phyloP scores from a whole-genome alignment of 257 asterid genomes.

The Linaria vulgaris region DNA sequence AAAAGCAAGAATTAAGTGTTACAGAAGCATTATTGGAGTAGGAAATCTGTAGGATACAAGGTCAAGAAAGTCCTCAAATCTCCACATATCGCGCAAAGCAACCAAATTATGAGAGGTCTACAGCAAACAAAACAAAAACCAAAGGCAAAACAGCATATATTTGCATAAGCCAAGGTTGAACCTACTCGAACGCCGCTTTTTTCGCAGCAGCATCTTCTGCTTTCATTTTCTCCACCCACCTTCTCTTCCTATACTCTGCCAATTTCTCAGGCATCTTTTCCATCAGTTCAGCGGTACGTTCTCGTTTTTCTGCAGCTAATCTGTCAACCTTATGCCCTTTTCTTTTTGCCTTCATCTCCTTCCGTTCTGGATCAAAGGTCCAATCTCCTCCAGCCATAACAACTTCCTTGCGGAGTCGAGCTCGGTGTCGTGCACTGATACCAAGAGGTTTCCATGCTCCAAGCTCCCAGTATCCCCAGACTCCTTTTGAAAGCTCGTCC shows the following conservation, averaged over 20 bases:
- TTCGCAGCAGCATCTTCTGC: constrained; percentile 85
- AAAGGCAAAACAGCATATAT: too few relatives aligned
- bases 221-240: constrained; percentile 90
- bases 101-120: too few relatives aligned
- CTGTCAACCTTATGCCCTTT: constrained; percentile 90
- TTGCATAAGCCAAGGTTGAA: background rate
- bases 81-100: too few relatives aligned
- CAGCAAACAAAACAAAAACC: too few relatives aligned
- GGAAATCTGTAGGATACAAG: too few relatives aligned
- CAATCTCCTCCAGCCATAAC: constrained; percentile 85
- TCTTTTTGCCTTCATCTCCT: constrained; percentile 81
- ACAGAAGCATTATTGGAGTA: too few relatives aligned
- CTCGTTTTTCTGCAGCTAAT: constrained; percentile 82
- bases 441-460: constrained; percentile 92
- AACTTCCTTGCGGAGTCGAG: constrained; percentile 82
- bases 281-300: constrained; percentile 65
- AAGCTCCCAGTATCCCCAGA: constrained; percentile 98
- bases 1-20: too few relatives aligned
- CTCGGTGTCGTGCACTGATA: constrained; percentile 80
- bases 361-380: constrained; percentile 78
- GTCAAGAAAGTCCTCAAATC: too few relatives aligned
- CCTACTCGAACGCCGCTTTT: constrained; percentile 62
- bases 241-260: constrained; percentile 78
- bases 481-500: constrained; percentile 86
- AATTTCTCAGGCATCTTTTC: constrained; percentile 71